Evolutionary conservation across 202 grass and related monocot genomes (phyloP).

Genomic region (Bolboschoenoplectus hybrid): DNA sequence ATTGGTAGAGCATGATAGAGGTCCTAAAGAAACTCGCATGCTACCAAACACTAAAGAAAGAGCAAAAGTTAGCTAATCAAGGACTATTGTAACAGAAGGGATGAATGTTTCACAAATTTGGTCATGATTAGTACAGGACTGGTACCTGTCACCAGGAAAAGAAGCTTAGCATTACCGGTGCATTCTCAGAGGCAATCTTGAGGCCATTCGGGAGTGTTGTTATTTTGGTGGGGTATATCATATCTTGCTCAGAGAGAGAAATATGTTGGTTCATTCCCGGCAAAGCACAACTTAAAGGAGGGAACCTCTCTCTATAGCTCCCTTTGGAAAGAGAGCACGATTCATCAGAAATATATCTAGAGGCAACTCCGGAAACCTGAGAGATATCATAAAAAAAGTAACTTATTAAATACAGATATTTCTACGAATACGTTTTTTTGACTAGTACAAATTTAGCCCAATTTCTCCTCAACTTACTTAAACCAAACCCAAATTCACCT

Average conservation of each 20-base stretch:
- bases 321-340: constrained; percentile 22
- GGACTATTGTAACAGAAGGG: neutral
- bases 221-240: constrained; percentile 54
- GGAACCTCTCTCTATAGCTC: constrained; percentile 37
- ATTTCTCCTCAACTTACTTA: neutral
- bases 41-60: neutral
- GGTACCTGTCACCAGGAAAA: neutral
- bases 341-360: constrained; percentile 42
- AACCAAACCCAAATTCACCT: neutral
- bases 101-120: neutral
- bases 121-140: neutral
- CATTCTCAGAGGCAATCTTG: constrained; percentile 72
- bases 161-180: constrained; percentile 46
- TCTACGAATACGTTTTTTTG: no score
- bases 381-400: neutral
- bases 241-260: constrained; percentile 50
- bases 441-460: neutral
- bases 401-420: constrained; percentile 5
- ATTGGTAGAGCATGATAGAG: neutral
- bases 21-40: neutral
- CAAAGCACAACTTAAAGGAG: constrained; percentile 57
- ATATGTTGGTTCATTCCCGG: constrained; percentile 50
- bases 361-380: constrained; percentile 15
- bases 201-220: constrained; percentile 89
- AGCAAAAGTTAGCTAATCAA: neutral